Percentiles rank a stretch among this genome's conserved stretches.
phyloP scores from a whole-genome alignment of 129 eudicot species.

The Escallonia herrerae region DNA sequence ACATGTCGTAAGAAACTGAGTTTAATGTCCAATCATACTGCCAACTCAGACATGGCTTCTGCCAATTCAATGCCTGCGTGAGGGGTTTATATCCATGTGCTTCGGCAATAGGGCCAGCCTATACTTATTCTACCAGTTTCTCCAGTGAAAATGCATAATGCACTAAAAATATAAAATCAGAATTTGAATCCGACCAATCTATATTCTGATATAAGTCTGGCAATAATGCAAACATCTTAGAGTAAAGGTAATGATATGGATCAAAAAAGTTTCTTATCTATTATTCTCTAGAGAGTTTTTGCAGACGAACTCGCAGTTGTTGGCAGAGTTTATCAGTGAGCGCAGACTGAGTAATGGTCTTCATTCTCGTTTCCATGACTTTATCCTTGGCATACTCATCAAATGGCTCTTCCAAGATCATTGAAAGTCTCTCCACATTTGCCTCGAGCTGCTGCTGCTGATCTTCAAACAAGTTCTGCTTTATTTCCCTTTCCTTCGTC shows the following conservation, averaged over 20 bases:
- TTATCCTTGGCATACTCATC: background rate
- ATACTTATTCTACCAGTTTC: too few species aligned
- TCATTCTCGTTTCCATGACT: background rate
- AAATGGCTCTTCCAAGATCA: background rate
- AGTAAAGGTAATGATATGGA: background rate
- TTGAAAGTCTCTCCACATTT: constrained; percentile 1
- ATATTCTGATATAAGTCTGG: background rate
- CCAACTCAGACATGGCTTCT: too few species aligned
- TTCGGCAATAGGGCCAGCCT: background rate
- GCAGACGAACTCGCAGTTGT: constrained; percentile 1
- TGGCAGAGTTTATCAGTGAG: constrained; percentile 1
- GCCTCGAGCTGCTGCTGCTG: constrained; percentile 10
- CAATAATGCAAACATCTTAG: too few species aligned
- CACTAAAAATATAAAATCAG: background rate
- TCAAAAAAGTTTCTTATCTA: background rate
- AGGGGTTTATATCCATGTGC: background rate
- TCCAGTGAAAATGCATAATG: background rate
- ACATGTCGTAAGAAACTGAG: too few species aligned
- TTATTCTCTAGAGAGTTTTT: background rate
- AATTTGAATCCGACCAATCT: background rate
- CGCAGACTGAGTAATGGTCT: constrained; percentile 1
- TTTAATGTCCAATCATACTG: background rate
- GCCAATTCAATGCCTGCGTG: background rate
- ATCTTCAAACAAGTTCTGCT: constrained; percentile 9
- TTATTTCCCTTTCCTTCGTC: constrained; percentile 1